These are phyloP conservation scores for Globomyces sp. DNA, from an alignment of 371 early-diverging fungal genomes.

Conservation along the genomic window DNA sequence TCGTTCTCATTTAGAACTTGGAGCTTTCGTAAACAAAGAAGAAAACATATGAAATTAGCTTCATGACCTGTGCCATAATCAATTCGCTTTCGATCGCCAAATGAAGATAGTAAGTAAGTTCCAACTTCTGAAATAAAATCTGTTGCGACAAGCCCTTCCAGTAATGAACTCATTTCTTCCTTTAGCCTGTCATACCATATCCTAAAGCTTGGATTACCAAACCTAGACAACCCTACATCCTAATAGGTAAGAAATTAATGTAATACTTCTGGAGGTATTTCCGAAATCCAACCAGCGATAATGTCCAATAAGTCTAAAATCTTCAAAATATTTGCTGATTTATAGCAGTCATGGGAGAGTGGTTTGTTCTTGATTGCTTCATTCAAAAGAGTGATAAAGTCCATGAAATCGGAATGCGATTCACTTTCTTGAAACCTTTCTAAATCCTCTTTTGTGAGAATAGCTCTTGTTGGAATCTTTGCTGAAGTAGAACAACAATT, in stretches of 20 bases:
- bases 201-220: background rate
- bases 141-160: background rate
- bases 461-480: slow-evolving; percentile 52
- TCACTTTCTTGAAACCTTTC: slow-evolving; percentile 55
- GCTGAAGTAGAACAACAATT: background rate
- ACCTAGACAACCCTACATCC: background rate
- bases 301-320: background rate
- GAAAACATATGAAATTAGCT: slow-evolving; percentile 90
- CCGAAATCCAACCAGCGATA: background rate
- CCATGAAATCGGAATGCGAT: slow-evolving; percentile 67
- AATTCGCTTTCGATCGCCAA: slow-evolving; percentile 94
- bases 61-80: slow-evolving; percentile 99
- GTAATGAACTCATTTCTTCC: too few relatives aligned
- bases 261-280: background rate
- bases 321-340: background rate
- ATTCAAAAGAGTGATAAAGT: slow-evolving; percentile 73
- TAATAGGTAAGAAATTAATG: background rate
- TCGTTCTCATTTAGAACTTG: slow-evolving; percentile 31
- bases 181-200: too few relatives aligned
- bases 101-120: slow-evolving; percentile 81
- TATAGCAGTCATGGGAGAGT: slow-evolving; percentile 13
- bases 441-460: slow-evolving; percentile 57
- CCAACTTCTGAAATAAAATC: slow-evolving; percentile 56
- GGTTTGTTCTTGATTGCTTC: slow-evolving; percentile 29
- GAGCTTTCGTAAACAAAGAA: slow-evolving; percentile 57